phyloP scores from a whole-genome alignment of 1,284 basidiomycete genomes.

The Moesziomyces sp. region DNA sequence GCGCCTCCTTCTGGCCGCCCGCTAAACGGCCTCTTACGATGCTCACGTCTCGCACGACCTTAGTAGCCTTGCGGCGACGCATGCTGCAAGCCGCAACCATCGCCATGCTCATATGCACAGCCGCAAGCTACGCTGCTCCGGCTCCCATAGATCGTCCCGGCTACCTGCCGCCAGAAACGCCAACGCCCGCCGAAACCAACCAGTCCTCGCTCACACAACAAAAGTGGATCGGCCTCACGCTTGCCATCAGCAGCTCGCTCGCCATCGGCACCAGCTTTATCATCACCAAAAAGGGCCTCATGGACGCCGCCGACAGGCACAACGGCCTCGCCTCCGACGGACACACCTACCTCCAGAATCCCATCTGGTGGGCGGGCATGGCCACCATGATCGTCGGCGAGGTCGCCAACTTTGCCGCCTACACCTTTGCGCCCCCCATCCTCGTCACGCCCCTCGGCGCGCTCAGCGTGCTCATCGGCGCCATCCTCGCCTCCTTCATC shows the following conservation, averaged over 20 bases:
- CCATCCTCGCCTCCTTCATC: constrained; percentile 83
- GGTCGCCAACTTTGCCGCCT: constrained; percentile 98
- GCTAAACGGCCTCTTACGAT: constrained; percentile 1
- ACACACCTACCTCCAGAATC: constrained; percentile 82
- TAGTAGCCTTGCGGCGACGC: constrained; percentile 18
- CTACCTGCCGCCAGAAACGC: constrained; percentile 42
- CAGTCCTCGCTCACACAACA: constrained; percentile 58
- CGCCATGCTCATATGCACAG: constrained; percentile 24
- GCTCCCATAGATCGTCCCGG: constrained; percentile 33
- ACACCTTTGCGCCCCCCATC: constrained; percentile 96
- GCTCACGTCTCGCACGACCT: background rate
- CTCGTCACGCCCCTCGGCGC: constrained; percentile 96
- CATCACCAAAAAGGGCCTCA: constrained; percentile 67
- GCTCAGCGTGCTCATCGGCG: constrained; percentile 89
- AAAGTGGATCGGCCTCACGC: constrained; percentile 66
- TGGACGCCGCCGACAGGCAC: constrained; percentile 63
- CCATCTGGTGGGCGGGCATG: constrained; percentile 99
- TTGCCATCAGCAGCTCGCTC: constrained; percentile 64
- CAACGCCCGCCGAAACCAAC: constrained; percentile 26
- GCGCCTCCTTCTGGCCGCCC: too few relatives aligned
- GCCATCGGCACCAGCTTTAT: constrained; percentile 67
- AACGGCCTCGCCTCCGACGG: constrained; percentile 64
- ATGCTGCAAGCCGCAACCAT: constrained; percentile 23
- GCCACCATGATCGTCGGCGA: constrained; percentile 73
- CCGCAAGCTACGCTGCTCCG: constrained; percentile 19